A percentile compares a stretch with the other conserved stretches of the same genome.
Conservation (phyloP, 2,329 filamentous ascomycete species). For the Alternaria alternata region DNA sequence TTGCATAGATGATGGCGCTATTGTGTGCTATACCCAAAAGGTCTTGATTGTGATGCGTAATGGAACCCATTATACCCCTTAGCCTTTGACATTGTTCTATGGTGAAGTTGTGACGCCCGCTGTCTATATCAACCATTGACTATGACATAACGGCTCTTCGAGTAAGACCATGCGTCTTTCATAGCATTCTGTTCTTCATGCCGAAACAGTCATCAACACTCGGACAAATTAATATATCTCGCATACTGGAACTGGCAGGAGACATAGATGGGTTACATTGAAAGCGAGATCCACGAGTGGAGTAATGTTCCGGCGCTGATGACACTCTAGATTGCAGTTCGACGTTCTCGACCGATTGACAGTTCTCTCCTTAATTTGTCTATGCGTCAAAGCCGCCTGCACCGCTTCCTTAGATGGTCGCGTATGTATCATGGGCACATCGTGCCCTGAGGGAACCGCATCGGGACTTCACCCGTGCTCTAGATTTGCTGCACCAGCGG, state of each 20-base stretch:
- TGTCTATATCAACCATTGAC: neutral
- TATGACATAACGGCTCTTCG: neutral
- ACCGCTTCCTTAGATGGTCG: neutral
- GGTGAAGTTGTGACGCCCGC: neutral
- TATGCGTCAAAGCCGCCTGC: neutral
- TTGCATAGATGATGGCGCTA: constrained; percentile 5
- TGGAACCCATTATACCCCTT: constrained; percentile 3
- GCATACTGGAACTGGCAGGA: neutral
- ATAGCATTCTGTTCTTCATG: neutral
- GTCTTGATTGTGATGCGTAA: constrained; percentile 5
- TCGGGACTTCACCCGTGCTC: neutral
- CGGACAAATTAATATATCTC: neutral
- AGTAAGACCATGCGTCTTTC: neutral
- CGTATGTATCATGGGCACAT: neutral
- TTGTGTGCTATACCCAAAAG: neutral
- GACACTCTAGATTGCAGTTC: neutral
- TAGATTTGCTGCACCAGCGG: neutral
- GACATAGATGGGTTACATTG: neutral
- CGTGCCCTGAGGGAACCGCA: neutral
- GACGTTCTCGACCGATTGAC: neutral
- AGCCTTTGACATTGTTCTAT: neutral
- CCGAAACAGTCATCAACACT: neutral
- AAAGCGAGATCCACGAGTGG: neutral
- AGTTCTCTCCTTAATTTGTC: neutral
- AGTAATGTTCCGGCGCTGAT: neutral